A percentile compares a stretch with the other conserved stretches of the same genome.
Conservation (phyloP, 257 asterid genomes). For the Anisodus acutangulus region DNA sequence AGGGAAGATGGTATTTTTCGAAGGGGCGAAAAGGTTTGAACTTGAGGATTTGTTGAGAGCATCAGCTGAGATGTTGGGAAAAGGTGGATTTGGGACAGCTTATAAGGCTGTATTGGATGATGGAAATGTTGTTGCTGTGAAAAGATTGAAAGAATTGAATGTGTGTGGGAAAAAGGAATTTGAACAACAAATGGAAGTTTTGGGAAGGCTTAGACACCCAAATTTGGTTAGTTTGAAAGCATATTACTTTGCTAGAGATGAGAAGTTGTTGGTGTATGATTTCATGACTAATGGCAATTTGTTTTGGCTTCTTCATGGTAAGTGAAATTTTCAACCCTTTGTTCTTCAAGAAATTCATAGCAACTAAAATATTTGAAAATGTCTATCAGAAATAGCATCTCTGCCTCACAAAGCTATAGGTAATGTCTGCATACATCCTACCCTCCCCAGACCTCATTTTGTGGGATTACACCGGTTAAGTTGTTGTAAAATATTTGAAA, state of each 20-base stretch:
- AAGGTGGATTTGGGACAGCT: slow-evolving; percentile 87
- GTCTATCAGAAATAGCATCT: no score
- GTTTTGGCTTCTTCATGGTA: slow-evolving; percentile 97
- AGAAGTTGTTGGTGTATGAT: slow-evolving; percentile 75
- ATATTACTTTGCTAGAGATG: slow-evolving; percentile 82
- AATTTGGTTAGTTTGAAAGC: slow-evolving; percentile 82
- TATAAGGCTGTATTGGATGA: slow-evolving; percentile 87
- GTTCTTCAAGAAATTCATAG: background rate
- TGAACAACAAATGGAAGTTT: slow-evolving; percentile 85
- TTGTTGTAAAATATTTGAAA: no score
- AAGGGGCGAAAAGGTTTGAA: slow-evolving; percentile 79
- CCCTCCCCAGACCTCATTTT: no score
- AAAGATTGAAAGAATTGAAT: slow-evolving; percentile 72
- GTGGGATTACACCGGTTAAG: no score
- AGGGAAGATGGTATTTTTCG: slow-evolving; percentile 79
- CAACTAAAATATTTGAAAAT: background rate
- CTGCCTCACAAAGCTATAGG: no score
- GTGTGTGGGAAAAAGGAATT: slow-evolving; percentile 70
- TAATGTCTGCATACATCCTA: no score
- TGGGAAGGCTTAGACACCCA: slow-evolving; percentile 75
- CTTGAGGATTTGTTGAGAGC: slow-evolving; percentile 88
- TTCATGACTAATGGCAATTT: slow-evolving; percentile 84
- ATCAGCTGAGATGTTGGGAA: slow-evolving; percentile 93
- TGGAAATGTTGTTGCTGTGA: slow-evolving; percentile 83
- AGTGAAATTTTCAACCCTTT: slow-evolving; percentile 23